Percentiles rank a stretch among this genome's conserved stretches.
Conservation (phyloP, 495 filamentous ascomycete genomes). For the Trichoderma reesei region DNA sequence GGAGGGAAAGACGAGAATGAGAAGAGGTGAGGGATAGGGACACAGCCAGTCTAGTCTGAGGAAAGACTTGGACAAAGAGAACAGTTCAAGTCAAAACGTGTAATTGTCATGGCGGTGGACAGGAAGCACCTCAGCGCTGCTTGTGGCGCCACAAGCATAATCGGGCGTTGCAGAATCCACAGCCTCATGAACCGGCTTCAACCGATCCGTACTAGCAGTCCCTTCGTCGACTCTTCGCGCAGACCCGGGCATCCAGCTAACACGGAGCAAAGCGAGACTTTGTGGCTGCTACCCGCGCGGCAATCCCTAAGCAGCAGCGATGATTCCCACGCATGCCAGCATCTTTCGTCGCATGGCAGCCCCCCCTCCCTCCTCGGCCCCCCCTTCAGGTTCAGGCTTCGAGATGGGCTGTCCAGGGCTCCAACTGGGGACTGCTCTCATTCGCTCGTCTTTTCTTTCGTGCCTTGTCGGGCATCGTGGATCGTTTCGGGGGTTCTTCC, state of each 20-base stretch:
- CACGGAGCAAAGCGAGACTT: not conserved
- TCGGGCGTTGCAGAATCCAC: too few species aligned
- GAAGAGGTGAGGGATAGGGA: too few species aligned
- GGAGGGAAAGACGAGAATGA: too few species aligned
- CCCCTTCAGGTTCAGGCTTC: constrained; percentile 12
- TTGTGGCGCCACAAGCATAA: too few species aligned
- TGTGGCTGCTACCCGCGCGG: constrained; percentile 7
- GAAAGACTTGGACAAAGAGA: not conserved
- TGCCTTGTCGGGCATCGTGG: constrained; percentile 1
- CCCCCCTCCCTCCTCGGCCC: not conserved
- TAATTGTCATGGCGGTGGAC: too few species aligned
- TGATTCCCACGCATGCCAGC: not conserved
- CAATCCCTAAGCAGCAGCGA: not conserved
- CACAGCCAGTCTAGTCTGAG: too few species aligned
- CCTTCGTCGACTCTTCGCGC: too few species aligned
- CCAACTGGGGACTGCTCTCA: not conserved
- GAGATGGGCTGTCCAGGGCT: not conserved
- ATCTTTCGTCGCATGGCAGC: not conserved
- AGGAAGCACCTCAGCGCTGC: too few species aligned
- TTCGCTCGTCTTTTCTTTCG: constrained; percentile 10
- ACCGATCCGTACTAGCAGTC: too few species aligned
- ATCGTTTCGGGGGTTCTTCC: not conserved
- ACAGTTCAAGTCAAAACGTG: not conserved
- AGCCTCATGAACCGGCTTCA: too few species aligned
- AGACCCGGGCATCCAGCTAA: not conserved